phyloP scores from a whole-genome alignment of 306 rosid genomes.

The Cucurbita argyrosperma region DNA sequence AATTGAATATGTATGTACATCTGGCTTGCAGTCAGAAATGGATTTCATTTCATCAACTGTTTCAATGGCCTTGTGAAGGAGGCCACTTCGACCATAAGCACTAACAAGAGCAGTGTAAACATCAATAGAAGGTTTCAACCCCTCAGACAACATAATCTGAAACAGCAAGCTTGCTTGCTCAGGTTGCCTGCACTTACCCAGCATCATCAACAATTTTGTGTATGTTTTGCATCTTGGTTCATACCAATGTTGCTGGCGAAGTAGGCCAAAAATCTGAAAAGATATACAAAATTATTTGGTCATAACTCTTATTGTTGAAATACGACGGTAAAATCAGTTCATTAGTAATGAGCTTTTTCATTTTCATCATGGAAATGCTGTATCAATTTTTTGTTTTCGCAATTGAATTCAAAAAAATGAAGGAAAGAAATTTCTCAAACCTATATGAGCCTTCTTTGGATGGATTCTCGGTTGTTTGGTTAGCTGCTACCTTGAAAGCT shows the following conservation, averaged over 20 bases:
- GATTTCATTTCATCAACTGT: conserved; percentile 72
- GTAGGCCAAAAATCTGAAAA: conserved; percentile 59
- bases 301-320: not conserved
- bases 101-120: conserved; percentile 77
- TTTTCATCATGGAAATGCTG: not conserved
- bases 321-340: not conserved
- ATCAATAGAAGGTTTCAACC: conserved; percentile 64
- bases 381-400: not conserved
- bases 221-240: conserved; percentile 76
- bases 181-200: conserved; percentile 71
- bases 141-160: conserved; percentile 64
- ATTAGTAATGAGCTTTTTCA: not conserved
- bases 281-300: not conserved
- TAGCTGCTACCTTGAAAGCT: not conserved
- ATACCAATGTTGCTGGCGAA: conserved; percentile 80
- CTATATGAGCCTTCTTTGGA: not conserved
- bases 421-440: not conserved
- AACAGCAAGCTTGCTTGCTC: conserved; percentile 53
- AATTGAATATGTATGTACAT: conserved; percentile 55
- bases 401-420: not conserved
- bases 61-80: conserved; percentile 50
- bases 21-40: conserved; percentile 50
- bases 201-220: conserved; percentile 65
- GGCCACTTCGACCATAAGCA: conserved; percentile 65
- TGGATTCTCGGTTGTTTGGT: not conserved